Percentiles rank a stretch among this genome's conserved stretches.
phyloP scores from a whole-genome alignment of 352 stramenopile genomes.

The Globisporangium solare region DNA sequence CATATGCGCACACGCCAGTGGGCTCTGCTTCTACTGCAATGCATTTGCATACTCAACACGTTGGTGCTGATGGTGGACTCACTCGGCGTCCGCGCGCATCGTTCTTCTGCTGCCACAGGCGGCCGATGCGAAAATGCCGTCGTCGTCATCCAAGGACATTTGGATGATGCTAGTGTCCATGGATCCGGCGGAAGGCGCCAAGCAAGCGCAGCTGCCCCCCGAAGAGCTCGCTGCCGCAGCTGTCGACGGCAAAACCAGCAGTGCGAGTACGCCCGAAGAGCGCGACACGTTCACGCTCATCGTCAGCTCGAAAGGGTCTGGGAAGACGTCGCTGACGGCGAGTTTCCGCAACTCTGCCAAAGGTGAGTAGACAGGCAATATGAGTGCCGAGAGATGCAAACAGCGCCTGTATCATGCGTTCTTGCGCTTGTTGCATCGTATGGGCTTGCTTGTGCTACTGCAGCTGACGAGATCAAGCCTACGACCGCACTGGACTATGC shows the following conservation, averaged over 20 bases:
- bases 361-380: conserved; percentile 10
- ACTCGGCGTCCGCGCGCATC: neutral
- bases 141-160: conserved; percentile 55
- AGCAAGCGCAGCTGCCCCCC: conserved; percentile 17
- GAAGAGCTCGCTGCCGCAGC: conserved; percentile 11
- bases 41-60: too few species aligned
- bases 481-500: conserved; percentile 91
- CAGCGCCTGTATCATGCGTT: neutral
- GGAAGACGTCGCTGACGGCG: conserved; percentile 80
- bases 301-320: conserved; percentile 55
- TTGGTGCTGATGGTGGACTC: too few species aligned
- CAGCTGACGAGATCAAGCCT: conserved; percentile 83
- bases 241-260: conserved; percentile 14
- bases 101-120: neutral
- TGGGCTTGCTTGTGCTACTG: conserved; percentile 10
- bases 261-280: conserved; percentile 30
- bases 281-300: conserved; percentile 72
- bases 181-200: conserved; percentile 22
- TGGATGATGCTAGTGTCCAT: conserved; percentile 61
- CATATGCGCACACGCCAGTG: neutral
- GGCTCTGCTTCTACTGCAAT: too few species aligned
- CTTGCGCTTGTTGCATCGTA: too few species aligned
- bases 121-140: conserved; percentile 14
- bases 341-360: conserved; percentile 65
- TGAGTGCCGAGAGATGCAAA: neutral